Percentiles rank a stretch among this genome's conserved stretches.
phyloP scores from a whole-genome alignment of 2,329 filamentous ascomycete genomes.

The Trichoderma atroviride region DNA sequence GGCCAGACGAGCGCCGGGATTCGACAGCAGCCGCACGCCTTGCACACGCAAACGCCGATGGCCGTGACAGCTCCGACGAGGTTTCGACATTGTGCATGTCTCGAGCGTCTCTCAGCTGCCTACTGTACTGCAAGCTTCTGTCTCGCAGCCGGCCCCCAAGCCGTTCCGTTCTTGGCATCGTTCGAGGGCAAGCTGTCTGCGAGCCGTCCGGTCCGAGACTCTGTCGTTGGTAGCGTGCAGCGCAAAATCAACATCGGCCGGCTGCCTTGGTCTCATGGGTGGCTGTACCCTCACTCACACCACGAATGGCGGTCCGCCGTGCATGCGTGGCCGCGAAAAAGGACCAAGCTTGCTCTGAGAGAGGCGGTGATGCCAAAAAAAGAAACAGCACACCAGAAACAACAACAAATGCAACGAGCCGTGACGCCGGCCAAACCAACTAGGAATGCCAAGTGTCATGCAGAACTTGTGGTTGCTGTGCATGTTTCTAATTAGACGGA shows the following conservation, averaged over 20 bases:
- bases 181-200: not conserved
- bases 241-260: not conserved
- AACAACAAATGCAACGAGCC: not conserved
- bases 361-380: conserved; percentile 15
- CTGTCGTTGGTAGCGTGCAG: conserved; percentile 15
- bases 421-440: conserved; percentile 6
- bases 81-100: not conserved
- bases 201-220: conserved; percentile 17
- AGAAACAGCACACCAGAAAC: not conserved
- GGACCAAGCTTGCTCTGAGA: not conserved
- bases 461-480: not conserved
- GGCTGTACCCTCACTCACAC: not conserved
- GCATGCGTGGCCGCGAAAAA: not conserved
- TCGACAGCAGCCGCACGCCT: conserved; percentile 11
- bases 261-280: not conserved
- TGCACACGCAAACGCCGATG: conserved; percentile 1
- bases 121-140: not conserved
- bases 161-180: not conserved
- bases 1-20: conserved; percentile 8
- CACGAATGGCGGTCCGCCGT: not conserved
- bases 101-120: not conserved
- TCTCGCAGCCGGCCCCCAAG: conserved; percentile 5
- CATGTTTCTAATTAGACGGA: conserved; percentile 9
- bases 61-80: conserved; percentile 1
- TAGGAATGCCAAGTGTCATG: conserved; percentile 15